Evolutionary conservation across 176 grass and related monocot species (phyloP).

Genomic region (Musa itinerans): DNA sequence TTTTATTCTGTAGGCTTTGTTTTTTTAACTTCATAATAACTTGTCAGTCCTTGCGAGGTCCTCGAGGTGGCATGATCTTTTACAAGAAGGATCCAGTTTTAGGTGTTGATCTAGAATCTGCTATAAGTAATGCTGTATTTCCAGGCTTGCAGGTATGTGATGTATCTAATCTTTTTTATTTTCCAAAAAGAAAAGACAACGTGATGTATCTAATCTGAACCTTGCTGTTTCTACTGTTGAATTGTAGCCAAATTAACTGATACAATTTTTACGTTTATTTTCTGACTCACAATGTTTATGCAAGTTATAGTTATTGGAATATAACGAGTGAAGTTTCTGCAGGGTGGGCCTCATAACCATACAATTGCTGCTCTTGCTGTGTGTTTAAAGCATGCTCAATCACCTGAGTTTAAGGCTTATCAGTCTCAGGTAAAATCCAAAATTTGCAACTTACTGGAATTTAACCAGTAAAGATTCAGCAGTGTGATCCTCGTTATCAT

Average conservation of each 20-base stretch:
- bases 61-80: slow-evolving; percentile 20
- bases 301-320: background rate
- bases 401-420: slow-evolving; percentile 12
- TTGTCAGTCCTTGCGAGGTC: slow-evolving; percentile 10
- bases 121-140: slow-evolving; percentile 19
- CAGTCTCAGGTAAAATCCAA: slow-evolving; percentile 5
- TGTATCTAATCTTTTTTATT: too few relatives aligned
- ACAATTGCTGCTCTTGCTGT: slow-evolving; percentile 19
- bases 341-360: slow-evolving; percentile 17
- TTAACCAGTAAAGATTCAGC: background rate
- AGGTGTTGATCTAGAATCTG: slow-evolving; percentile 5
- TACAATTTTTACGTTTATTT: background rate
- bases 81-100: slow-evolving; percentile 11
- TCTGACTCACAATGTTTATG: background rate
- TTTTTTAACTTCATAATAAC: background rate
- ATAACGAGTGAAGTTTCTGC: background rate
- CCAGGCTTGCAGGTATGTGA: slow-evolving; percentile 14
- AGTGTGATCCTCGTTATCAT: background rate
- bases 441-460: background rate
- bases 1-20: background rate
- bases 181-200: too few relatives aligned
- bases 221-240: background rate
- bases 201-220: too few relatives aligned
- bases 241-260: background rate
- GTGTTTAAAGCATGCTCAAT: slow-evolving; percentile 15